Conservation (phyloP, 176 grass and related monocot species). For the Eleusine indica region DNA sequence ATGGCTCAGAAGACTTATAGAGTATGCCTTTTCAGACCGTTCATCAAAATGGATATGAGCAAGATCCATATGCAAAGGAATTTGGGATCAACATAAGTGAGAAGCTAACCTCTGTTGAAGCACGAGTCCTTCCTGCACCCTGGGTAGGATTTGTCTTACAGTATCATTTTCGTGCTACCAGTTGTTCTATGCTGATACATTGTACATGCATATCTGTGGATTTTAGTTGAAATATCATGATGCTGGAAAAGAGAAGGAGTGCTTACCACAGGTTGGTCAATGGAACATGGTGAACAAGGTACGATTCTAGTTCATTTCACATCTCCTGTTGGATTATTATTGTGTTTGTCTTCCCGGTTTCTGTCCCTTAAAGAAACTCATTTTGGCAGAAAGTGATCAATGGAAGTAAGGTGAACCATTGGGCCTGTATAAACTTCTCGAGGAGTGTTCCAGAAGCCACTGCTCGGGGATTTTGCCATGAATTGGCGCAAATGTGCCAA, state of each 20-base stretch:
- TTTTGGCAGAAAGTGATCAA: constrained; percentile 95
- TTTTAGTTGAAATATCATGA: constrained; percentile 95
- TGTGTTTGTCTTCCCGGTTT: not conserved
- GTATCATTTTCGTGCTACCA: constrained; percentile 20
- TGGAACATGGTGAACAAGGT: constrained; percentile 99
- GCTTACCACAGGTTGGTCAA: constrained; percentile 96
- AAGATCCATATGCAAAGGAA: constrained; percentile 99
- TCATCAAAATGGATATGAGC: constrained; percentile 91
- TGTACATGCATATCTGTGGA: constrained; percentile 6
- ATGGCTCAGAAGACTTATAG: constrained; percentile 11
- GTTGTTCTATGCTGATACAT: constrained; percentile 14
- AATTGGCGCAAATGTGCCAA: constrained; percentile 96
- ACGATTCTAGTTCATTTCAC: constrained; percentile 7
- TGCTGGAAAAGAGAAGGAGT: constrained; percentile 97
- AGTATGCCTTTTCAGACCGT: constrained; percentile 73
- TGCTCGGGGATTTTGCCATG: constrained; percentile 90
- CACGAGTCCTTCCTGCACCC: constrained; percentile 96
- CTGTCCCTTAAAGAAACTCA: not conserved
- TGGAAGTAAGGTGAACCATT: constrained; percentile 83
- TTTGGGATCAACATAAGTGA: constrained; percentile 98
- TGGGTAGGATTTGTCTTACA: constrained; percentile 59
- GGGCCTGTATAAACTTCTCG: constrained; percentile 99
- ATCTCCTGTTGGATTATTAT: not conserved
- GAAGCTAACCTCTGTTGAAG: constrained; percentile 95
- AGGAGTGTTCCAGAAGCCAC: constrained; percentile 98